phyloP scores from a whole-genome alignment of 129 eudicot species.

The Saposhnikovia divaricata region DNA sequence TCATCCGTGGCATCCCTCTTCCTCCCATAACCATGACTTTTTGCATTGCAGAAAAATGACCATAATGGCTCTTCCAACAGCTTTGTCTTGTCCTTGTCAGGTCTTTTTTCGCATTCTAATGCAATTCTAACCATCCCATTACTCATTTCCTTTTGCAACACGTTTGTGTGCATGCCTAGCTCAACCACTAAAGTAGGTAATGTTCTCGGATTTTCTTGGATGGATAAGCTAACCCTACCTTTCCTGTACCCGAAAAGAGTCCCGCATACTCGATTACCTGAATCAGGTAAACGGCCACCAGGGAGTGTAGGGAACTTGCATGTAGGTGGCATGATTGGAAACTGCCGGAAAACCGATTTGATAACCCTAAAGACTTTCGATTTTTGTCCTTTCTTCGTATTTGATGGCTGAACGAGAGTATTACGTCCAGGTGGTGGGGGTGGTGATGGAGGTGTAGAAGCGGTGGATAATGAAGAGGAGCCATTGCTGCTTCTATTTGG shows the following conservation, averaged over 20 bases:
- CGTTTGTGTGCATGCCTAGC: slow-evolving; percentile 53
- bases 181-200: slow-evolving; percentile 54
- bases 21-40: slow-evolving; percentile 48
- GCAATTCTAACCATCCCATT: slow-evolving; percentile 67
- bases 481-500: slow-evolving; percentile 16
- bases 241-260: slow-evolving; percentile 58
- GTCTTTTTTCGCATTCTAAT: slow-evolving; percentile 57
- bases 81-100: slow-evolving; percentile 39
- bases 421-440: slow-evolving; percentile 26
- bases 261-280: slow-evolving; percentile 35
- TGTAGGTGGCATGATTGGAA: slow-evolving; percentile 44
- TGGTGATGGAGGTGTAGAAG: slow-evolving; percentile 27
- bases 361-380: slow-evolving; percentile 36
- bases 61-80: slow-evolving; percentile 65
- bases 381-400: slow-evolving; percentile 33
- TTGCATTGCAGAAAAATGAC: slow-evolving; percentile 71
- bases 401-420: slow-evolving; percentile 25
- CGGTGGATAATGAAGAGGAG: slow-evolving; percentile 12
- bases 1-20: slow-evolving; percentile 53
- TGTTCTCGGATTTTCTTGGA: slow-evolving; percentile 61
- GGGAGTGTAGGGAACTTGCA: slow-evolving; percentile 42
- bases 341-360: slow-evolving; percentile 44
- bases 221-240: slow-evolving; percentile 46
- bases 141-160: slow-evolving; percentile 55
- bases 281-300: slow-evolving; percentile 32